Percentiles rank a stretch among this genome's conserved stretches.
phyloP scores from a whole-genome alignment of 2,329 filamentous ascomycete species.

The Xylaria sp. region DNA sequence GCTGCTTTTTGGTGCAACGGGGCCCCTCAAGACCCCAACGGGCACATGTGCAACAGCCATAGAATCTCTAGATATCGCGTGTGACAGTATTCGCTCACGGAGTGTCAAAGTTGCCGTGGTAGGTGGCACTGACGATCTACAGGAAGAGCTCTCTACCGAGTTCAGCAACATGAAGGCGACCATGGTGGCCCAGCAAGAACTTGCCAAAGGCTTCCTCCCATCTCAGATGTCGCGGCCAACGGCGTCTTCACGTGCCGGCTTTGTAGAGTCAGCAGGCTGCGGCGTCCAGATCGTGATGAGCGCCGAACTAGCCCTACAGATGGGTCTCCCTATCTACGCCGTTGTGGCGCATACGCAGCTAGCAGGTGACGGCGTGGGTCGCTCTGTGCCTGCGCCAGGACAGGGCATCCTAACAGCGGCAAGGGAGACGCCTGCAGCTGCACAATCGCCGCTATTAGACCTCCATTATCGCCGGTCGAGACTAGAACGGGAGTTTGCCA shows the following conservation, averaged over 20 bases:
- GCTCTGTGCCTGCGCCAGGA: constrained; percentile 93
- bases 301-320: constrained; percentile 91
- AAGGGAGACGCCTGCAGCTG: constrained; percentile 86
- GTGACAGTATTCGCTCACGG: constrained; percentile 97
- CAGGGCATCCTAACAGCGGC: constrained; percentile 97
- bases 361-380: constrained; percentile 98
- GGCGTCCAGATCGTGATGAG: constrained; percentile 99
- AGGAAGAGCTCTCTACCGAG: constrained; percentile 98
- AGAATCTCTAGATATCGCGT: constrained; percentile 96
- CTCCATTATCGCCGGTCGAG: constrained; percentile 97
- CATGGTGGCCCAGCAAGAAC: constrained; percentile 72
- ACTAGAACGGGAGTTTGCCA: constrained; percentile 89
- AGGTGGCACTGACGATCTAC: constrained; percentile 98
- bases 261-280: constrained; percentile 99
- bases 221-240: constrained; percentile 98
- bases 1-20: constrained; percentile 95
- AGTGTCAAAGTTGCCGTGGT: constrained; percentile 97
- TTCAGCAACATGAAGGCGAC: constrained; percentile 99
- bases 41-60: constrained; percentile 97
- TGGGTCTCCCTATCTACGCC: constrained; percentile 98
- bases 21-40: constrained; percentile 97
- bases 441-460: constrained; percentile 93
- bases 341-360: constrained; percentile 92
- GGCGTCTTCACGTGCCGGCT: constrained; percentile 94
- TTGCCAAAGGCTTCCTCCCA: constrained; percentile 92